Conservation (phyloP, 73 alveolate species). For the Diophrys sp. region DNA sequence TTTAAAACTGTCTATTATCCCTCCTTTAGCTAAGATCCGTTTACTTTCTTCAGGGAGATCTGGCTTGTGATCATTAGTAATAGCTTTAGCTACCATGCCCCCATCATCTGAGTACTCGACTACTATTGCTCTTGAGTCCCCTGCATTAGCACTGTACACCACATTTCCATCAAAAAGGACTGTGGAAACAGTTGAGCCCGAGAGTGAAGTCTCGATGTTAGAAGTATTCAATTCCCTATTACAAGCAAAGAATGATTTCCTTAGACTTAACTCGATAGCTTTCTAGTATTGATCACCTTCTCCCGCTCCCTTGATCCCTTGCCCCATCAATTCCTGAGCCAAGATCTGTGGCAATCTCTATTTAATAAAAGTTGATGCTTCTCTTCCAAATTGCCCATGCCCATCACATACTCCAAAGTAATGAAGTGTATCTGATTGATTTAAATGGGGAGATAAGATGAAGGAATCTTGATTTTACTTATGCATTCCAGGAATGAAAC, state of each 20-base stretch:
- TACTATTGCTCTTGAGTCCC: conserved; percentile 77
- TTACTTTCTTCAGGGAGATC: conserved; percentile 82
- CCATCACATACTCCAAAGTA: conserved; percentile 83
- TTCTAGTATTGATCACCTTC: no score
- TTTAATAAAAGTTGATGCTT: conserved; percentile 66
- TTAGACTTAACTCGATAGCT: background rate
- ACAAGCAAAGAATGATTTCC: background rate
- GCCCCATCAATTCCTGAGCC: conserved; percentile 6
- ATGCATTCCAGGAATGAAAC: conserved; percentile 31
- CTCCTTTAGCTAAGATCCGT: conserved; percentile 83
- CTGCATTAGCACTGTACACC: conserved; percentile 59
- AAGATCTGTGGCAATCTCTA: conserved; percentile 53
- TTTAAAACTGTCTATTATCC: conserved; percentile 88
- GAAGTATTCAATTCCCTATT: conserved; percentile 22
- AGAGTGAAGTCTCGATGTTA: conserved; percentile 28
- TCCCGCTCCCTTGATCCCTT: no score
- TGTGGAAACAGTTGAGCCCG: conserved; percentile 64
- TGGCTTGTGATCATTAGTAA: conserved; percentile 87
- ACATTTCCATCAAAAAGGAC: conserved; percentile 38
- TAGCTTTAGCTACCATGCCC: background rate
- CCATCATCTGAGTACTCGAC: conserved; percentile 4
- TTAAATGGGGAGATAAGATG: conserved; percentile 9
- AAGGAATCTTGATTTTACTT: conserved; percentile 24
- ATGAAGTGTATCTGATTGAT: conserved; percentile 5
- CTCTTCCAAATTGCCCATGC: conserved; percentile 78